These are phyloP conservation scores for Podospora didyma DNA, from an alignment of 495 filamentous ascomycete species.

Conservation along the genomic window DNA sequence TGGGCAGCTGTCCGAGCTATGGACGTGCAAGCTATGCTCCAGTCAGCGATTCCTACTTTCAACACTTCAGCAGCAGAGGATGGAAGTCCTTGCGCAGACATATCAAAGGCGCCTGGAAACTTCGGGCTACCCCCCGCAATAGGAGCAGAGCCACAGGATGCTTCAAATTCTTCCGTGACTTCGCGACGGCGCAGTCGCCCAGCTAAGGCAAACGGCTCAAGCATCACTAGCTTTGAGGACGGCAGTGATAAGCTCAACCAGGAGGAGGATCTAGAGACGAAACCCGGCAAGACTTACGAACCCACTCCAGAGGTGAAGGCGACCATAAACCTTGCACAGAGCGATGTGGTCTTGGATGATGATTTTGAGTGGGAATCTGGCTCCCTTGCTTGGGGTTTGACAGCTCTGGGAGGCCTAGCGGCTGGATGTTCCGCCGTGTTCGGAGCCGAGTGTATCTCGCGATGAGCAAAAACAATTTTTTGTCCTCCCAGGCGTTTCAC, in stretches of 20 bases:
- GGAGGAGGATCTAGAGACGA: constrained; percentile 8
- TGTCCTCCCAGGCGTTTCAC: not conserved
- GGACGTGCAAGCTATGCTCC: constrained; percentile 38
- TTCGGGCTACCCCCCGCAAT: not conserved
- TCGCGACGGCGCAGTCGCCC: constrained; percentile 20
- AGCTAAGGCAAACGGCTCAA: constrained; percentile 14
- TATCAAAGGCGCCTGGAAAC: not conserved
- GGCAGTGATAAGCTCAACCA: constrained; percentile 15
- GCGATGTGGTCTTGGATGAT: constrained; percentile 27
- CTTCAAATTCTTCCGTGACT: constrained; percentile 1
- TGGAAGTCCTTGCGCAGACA: not conserved
- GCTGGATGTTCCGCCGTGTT: constrained; percentile 37
- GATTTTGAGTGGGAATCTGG: constrained; percentile 44
- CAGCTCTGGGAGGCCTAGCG: constrained; percentile 38
- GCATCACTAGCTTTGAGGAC: constrained; percentile 16
- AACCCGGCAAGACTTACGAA: constrained; percentile 23
- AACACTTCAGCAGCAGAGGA: constrained; percentile 3
- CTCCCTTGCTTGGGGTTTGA: constrained; percentile 42
- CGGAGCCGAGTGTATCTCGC: constrained; percentile 38
- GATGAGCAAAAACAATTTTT: constrained; percentile 17
- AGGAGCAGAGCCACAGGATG: not conserved
- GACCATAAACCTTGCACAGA: constrained; percentile 17
- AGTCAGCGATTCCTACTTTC: constrained; percentile 16
- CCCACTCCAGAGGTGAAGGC: constrained; percentile 21
- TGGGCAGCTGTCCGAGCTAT: constrained; percentile 51